phyloP scores from a whole-genome alignment of 306 rosid species.

The Sindora glabra region DNA sequence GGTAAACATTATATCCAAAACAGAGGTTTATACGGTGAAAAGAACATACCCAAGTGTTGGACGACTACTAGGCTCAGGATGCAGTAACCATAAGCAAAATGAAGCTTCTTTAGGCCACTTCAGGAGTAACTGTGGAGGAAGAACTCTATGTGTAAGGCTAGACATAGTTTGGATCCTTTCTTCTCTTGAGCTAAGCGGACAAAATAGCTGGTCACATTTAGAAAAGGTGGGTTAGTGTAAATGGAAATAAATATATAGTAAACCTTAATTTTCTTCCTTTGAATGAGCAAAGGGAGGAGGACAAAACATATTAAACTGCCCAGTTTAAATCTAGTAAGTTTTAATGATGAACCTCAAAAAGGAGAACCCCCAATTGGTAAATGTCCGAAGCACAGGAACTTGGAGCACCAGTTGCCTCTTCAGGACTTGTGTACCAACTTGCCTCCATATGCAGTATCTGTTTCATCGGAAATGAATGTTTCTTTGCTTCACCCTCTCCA shows the following conservation, averaged over 20 bases:
- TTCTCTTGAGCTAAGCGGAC: slow-evolving; percentile 79
- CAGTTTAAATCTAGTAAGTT: slow-evolving; percentile 10
- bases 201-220: slow-evolving; percentile 69
- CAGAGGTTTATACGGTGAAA: slow-evolving; percentile 6
- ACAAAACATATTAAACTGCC: slow-evolving; percentile 13
- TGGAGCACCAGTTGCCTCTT: slow-evolving; percentile 53
- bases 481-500: slow-evolving; percentile 63
- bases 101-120: slow-evolving; percentile 99
- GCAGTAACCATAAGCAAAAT: slow-evolving; percentile 90
- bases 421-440: slow-evolving; percentile 91
- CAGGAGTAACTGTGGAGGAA: slow-evolving; percentile 89
- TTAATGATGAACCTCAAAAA: slow-evolving; percentile 62
- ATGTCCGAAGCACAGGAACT: slow-evolving; percentile 84
- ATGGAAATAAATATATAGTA: slow-evolving; percentile 7
- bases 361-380: slow-evolving; percentile 85
- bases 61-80: slow-evolving; percentile 83
- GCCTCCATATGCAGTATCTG: slow-evolving; percentile 72
- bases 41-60: slow-evolving; percentile 68
- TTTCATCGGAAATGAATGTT: slow-evolving; percentile 88
- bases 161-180: slow-evolving; percentile 85
- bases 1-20: too few relatives aligned
- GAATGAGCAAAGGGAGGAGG: slow-evolving; percentile 2
- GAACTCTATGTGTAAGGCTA: slow-evolving; percentile 89
- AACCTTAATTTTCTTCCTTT: slow-evolving; percentile 3
- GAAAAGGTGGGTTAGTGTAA: slow-evolving; percentile 27